Conservation (phyloP, 2,329 filamentous ascomycete species). For the Fusarium miscanthi region DNA sequence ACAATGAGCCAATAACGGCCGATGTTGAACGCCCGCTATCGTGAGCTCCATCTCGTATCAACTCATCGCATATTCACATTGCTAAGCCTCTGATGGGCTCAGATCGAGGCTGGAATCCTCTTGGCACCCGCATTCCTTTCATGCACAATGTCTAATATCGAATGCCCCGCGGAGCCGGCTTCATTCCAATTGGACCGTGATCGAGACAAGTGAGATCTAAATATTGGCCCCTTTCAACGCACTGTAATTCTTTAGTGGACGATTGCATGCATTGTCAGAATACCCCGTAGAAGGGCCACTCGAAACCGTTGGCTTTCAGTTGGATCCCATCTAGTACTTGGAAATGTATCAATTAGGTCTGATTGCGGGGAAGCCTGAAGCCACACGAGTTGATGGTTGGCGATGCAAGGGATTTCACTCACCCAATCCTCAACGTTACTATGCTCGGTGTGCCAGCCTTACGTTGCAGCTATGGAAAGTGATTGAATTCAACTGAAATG, state of each 20-base stretch:
- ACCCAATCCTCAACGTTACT: constrained; percentile 6
- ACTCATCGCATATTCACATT: constrained; percentile 1
- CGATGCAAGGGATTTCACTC: constrained; percentile 12
- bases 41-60: neutral
- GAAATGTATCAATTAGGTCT: neutral
- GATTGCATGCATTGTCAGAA: constrained; percentile 9
- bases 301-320: neutral
- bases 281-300: neutral
- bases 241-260: constrained; percentile 1
- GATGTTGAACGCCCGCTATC: constrained; percentile 6
- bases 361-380: constrained; percentile 29
- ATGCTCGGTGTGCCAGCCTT: neutral
- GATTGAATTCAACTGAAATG: constrained; percentile 16
- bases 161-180: constrained; percentile 32
- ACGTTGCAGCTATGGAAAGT: neutral
- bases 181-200: constrained; percentile 39
- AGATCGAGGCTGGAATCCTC: constrained; percentile 21
- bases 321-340: neutral
- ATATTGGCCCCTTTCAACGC: constrained; percentile 8
- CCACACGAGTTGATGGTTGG: constrained; percentile 25
- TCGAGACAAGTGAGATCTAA: constrained; percentile 23
- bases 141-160: constrained; percentile 34
- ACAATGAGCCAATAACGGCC: constrained; percentile 3
- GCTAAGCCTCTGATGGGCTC: constrained; percentile 15
- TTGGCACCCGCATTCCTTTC: constrained; percentile 29